Conservation (phyloP, 2,329 filamentous ascomycete genomes). For the Chaetomium globosum region DNA sequence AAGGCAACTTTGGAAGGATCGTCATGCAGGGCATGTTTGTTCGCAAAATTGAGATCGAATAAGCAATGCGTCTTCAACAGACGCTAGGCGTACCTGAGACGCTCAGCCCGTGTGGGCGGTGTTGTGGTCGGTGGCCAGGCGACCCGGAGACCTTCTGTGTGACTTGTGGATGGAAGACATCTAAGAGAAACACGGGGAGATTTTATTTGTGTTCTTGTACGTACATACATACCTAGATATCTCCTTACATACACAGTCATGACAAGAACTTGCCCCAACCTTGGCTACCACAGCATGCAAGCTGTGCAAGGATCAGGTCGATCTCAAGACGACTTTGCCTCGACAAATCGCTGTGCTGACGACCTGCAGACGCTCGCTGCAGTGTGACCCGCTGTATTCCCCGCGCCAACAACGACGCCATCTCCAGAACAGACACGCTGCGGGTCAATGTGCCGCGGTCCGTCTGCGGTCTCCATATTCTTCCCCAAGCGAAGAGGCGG, state of each 20-base stretch:
- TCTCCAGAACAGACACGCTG: background rate
- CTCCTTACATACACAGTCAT: too few species aligned
- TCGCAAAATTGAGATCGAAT: background rate
- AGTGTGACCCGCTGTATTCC: slow-evolving; percentile 12
- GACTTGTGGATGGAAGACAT: background rate
- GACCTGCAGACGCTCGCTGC: slow-evolving; percentile 13
- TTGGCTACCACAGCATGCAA: background rate
- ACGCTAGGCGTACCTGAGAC: background rate
- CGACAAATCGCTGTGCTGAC: background rate
- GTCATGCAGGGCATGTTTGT: slow-evolving; percentile 6
- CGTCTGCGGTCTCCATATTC: background rate
- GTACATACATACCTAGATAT: too few species aligned
- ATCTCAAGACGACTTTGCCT: slow-evolving; percentile 1
- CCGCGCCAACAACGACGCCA: slow-evolving; percentile 1
- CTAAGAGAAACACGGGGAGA: background rate
- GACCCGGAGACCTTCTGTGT: slow-evolving; percentile 1
- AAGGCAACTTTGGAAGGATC: background rate
- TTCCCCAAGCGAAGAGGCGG: background rate
- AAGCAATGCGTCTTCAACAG: background rate
- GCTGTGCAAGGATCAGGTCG: slow-evolving; percentile 19
- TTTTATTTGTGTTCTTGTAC: background rate
- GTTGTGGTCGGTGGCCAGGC: slow-evolving; percentile 13
- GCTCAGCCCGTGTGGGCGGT: background rate
- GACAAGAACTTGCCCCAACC: background rate
- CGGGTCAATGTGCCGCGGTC: slow-evolving; percentile 4